phyloP scores from a whole-genome alignment of 2,329 filamentous ascomycete genomes.

The Penicillium sp. region DNA sequence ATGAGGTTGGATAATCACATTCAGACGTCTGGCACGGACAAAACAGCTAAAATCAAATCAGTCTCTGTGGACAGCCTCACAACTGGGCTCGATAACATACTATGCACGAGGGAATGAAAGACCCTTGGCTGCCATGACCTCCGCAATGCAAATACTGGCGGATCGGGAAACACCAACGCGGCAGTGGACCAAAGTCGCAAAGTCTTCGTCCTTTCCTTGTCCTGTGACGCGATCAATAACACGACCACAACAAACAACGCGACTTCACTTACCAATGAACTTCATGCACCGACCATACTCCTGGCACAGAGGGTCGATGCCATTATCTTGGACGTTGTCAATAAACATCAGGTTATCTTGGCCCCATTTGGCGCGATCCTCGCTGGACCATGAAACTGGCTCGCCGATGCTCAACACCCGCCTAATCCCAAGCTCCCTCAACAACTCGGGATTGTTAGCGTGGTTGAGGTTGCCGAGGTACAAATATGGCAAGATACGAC shows the following conservation, averaged over 20 bases:
- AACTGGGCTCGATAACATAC: constrained; percentile 41
- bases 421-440: constrained; percentile 75
- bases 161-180: constrained; percentile 93
- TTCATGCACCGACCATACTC: constrained; percentile 82
- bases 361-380: constrained; percentile 70
- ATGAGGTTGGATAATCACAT: constrained; percentile 98
- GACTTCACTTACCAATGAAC: constrained; percentile 75
- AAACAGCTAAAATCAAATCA: constrained; percentile 61
- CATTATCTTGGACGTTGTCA: constrained; percentile 90
- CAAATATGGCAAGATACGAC: constrained; percentile 86
- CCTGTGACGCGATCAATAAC: constrained; percentile 52
- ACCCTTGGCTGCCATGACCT: constrained; percentile 80
- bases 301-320: constrained; percentile 83
- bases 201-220: constrained; percentile 70
- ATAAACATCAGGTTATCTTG: constrained; percentile 74
- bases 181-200: constrained; percentile 90
- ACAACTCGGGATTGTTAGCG: constrained; percentile 85
- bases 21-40: constrained; percentile 84
- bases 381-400: constrained; percentile 73
- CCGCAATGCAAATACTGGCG: constrained; percentile 97
- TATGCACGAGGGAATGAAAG: constrained; percentile 90
- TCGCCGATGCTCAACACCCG: constrained; percentile 93
- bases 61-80: neutral
- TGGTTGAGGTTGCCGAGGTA: constrained; percentile 92
- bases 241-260: neutral